A percentile compares a stretch with the other conserved stretches of the same genome.
Conservation (phyloP, 176 grass and related monocot species). For the Cenchrus purpureus region DNA sequence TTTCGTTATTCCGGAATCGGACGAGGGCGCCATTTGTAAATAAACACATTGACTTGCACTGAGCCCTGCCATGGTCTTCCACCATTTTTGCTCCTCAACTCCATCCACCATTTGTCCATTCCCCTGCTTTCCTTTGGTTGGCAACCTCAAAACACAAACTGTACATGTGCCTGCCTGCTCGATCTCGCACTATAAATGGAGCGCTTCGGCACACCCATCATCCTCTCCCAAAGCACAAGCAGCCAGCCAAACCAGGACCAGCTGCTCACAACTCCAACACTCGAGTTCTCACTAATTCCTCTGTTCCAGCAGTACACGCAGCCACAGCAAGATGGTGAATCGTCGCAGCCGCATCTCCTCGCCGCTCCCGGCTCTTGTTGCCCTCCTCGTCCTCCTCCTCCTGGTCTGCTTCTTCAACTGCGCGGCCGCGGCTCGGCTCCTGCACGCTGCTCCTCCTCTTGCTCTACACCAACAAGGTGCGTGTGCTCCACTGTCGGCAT, state of each 20-base stretch:
- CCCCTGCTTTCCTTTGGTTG: no score
- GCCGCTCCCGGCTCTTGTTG: background rate
- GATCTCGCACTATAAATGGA: background rate
- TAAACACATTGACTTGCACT: background rate
- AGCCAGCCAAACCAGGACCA: no score
- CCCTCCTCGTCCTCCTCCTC: slow-evolving; percentile 13
- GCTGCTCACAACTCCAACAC: background rate
- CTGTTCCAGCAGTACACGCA: background rate
- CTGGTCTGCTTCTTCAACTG: slow-evolving; percentile 19
- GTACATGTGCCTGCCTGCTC: background rate
- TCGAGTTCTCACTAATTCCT: background rate
- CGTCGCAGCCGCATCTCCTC: background rate
- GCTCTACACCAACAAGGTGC: background rate
- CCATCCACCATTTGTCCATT: no score
- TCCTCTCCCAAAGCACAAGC: background rate
- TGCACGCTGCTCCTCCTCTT: background rate
- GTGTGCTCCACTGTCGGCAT: background rate
- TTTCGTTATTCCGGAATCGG: no score
- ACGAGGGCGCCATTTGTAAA: no score
- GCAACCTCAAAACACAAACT: no score
- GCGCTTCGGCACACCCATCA: background rate
- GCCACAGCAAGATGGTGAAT: slow-evolving; percentile 1
- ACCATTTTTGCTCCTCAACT: no score
- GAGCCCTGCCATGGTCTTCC: no score
- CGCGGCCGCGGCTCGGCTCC: background rate